These are phyloP conservation scores for Magnolia changhungtana DNA, from an alignment of 164 flowering plant species.

Conservation along the genomic window DNA sequence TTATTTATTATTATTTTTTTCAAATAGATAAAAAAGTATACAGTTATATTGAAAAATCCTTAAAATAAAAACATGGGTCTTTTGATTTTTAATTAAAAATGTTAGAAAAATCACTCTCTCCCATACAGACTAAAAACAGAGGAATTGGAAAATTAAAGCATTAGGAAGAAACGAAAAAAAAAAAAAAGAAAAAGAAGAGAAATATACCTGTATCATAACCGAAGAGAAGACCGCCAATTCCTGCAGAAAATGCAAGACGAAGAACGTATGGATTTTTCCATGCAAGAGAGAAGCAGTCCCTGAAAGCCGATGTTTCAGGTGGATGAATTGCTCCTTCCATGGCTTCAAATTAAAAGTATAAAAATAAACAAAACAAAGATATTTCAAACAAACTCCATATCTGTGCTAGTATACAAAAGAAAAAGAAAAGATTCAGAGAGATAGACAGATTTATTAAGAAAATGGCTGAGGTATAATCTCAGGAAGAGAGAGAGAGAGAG, in stretches of 20 bases:
- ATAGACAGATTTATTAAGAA: neutral
- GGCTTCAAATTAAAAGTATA: neutral
- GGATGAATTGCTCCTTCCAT: constrained; percentile 59
- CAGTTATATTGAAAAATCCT: too few species aligned
- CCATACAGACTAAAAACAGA: neutral
- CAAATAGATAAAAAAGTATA: too few species aligned
- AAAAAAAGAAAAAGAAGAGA: neutral
- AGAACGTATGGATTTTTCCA: constrained; percentile 70
- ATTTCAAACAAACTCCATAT: neutral
- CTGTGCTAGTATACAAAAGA: neutral
- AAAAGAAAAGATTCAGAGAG: neutral
- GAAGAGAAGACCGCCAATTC: constrained; percentile 67
- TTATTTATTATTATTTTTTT: too few species aligned
- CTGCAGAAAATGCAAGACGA: constrained; percentile 68
- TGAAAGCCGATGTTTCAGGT: constrained; percentile 48
- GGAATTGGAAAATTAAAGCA: neutral
- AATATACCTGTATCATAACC: constrained; percentile 72
- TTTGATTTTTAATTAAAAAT: too few species aligned
- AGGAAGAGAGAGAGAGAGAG: neutral
- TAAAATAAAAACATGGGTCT: neutral
- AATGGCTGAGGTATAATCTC: neutral
- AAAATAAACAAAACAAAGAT: neutral
- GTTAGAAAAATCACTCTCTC: neutral
- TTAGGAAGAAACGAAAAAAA: neutral
- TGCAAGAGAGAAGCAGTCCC: constrained; percentile 50